A percentile compares a stretch with the other conserved stretches of the same genome.
These are phyloP conservation scores for Phytophthora hibernalis DNA, from an alignment of 352 stramenopile genomes.

Conservation along the genomic window DNA sequence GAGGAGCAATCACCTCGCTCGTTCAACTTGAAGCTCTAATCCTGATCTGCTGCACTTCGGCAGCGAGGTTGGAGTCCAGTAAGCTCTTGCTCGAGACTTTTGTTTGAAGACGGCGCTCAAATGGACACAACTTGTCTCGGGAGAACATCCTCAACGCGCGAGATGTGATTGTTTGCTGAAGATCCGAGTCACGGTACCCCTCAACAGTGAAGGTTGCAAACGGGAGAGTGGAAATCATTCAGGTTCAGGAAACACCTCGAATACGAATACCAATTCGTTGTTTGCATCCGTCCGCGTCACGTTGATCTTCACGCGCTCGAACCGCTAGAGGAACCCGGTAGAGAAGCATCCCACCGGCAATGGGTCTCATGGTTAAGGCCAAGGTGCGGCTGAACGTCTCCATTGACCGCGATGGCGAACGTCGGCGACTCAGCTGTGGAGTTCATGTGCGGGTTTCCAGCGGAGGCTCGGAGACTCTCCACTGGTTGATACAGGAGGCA, in stretches of 20 bases:
- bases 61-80: neutral
- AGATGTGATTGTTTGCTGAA: neutral
- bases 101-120: neutral
- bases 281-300: slow-evolving; percentile 30
- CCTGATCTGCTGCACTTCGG: neutral
- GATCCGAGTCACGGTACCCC: neutral
- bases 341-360: slow-evolving; percentile 31
- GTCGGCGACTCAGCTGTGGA: neutral
- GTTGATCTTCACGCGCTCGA: slow-evolving; percentile 55
- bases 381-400: slow-evolving; percentile 12
- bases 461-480: no score
- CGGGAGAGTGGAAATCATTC: no score
- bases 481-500: slow-evolving; percentile 13
- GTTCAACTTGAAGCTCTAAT: neutral
- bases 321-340: slow-evolving; percentile 46
- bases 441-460: slow-evolving; percentile 8
- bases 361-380: slow-evolving; percentile 38
- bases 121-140: neutral
- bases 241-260: slow-evolving; percentile 52
- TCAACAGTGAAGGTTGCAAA: neutral
- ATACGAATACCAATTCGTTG: slow-evolving; percentile 44
- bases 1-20: neutral
- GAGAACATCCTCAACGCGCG: neutral
- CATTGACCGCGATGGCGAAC: neutral
- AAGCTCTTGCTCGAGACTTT: neutral